A percentile compares a stretch with the other conserved stretches of the same genome.
phyloP scores from a whole-genome alignment of 371 early-diverging fungal species.

The Rhizopus arrhizus region DNA sequence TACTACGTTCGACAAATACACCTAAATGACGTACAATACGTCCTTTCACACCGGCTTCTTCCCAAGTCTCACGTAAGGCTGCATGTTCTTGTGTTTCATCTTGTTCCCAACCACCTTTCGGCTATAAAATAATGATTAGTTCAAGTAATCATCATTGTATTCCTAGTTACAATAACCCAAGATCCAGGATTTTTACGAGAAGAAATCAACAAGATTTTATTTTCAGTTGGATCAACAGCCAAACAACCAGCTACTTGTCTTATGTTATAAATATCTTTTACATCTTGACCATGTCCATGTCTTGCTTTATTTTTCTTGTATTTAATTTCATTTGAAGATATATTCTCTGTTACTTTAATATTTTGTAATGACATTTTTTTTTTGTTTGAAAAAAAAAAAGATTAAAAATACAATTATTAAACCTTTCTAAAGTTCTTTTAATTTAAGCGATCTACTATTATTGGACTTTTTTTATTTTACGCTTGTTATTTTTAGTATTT shows the following conservation, averaged over 20 bases:
- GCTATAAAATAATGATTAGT: constrained; percentile 29
- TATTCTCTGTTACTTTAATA: too few relatives aligned
- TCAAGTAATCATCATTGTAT: neutral
- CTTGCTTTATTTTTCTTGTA: constrained; percentile 44
- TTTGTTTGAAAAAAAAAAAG: too few relatives aligned
- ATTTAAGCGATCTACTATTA: too few relatives aligned
- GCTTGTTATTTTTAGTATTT: too few relatives aligned
- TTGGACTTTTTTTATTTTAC: too few relatives aligned
- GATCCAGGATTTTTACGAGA: constrained; percentile 54
- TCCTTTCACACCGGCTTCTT: constrained; percentile 68
- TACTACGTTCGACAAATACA: constrained; percentile 51
- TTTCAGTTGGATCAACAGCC: constrained; percentile 54
- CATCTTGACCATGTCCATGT: constrained; percentile 45
- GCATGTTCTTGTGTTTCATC: constrained; percentile 70
- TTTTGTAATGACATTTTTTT: too few relatives aligned
- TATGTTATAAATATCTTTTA: constrained; percentile 35
- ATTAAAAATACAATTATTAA: too few relatives aligned
- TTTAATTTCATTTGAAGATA: constrained; percentile 16
- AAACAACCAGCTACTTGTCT: constrained; percentile 67
- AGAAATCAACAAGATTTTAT: constrained; percentile 56
- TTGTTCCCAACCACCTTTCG: constrained; percentile 73
- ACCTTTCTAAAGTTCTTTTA: too few relatives aligned
- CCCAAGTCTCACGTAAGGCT: constrained; percentile 68
- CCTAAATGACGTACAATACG: constrained; percentile 55
- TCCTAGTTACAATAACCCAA: constrained; percentile 56